Evolutionary conservation across 2,329 filamentous ascomycete genomes (phyloP).

Genomic region (Penicillium paneum): DNA sequence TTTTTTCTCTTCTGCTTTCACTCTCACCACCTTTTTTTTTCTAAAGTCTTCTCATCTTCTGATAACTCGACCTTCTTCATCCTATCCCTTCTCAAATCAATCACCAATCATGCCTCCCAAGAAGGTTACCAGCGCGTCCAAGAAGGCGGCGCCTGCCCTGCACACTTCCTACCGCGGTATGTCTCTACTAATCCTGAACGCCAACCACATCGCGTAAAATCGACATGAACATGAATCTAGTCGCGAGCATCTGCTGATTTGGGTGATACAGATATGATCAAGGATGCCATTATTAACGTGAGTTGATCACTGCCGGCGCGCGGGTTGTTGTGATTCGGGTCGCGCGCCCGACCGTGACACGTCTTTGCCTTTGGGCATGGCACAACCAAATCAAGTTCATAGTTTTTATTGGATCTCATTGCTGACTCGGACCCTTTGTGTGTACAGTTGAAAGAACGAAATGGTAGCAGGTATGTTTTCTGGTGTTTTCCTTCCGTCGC

Average conservation of each 20-base stretch:
- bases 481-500: conserved; percentile 26
- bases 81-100: conserved; percentile 12
- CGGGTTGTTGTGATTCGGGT: conserved; percentile 38
- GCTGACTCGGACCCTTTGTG: conserved; percentile 49
- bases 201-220: conserved; percentile 46
- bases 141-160: conserved; percentile 56
- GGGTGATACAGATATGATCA: conserved; percentile 63
- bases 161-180: conserved; percentile 67
- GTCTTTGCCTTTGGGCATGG: conserved; percentile 24
- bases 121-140: conserved; percentile 56
- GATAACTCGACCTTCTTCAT: conserved; percentile 10
- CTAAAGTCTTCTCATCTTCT: conserved; percentile 1
- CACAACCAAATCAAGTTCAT: conserved; percentile 20
- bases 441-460: conserved; percentile 64
- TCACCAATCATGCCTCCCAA: conserved; percentile 60
- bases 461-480: conserved; percentile 63
- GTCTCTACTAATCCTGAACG: conserved; percentile 45
- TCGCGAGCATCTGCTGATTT: conserved; percentile 57
- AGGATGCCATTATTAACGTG: conserved; percentile 67
- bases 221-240: conserved; percentile 38
- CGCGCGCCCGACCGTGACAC: conserved; percentile 41
- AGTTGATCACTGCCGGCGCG: conserved; percentile 56
- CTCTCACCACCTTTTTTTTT: background rate
- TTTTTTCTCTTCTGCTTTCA: conserved; percentile 22
- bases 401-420: conserved; percentile 27